Conservation (phyloP, 192 early-diverging fungal species). For the Endogone sp. region DNA sequence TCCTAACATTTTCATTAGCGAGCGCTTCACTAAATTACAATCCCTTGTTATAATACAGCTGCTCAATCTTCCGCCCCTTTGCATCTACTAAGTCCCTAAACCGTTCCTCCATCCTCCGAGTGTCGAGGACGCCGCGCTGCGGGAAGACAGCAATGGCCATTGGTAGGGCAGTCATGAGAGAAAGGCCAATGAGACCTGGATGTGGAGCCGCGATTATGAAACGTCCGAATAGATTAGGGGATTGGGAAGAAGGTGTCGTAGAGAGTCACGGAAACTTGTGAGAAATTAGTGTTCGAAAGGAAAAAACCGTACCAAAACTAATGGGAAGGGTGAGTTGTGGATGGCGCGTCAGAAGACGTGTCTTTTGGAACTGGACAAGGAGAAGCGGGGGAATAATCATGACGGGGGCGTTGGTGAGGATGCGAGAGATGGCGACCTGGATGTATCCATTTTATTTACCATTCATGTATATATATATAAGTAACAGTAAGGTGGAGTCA, state of each 20-base stretch:
- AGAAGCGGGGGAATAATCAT: constrained; percentile 71
- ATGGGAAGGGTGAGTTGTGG: constrained; percentile 54
- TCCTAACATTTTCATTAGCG: no score
- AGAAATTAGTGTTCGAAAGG: neutral
- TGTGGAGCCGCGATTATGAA: neutral
- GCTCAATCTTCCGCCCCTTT: constrained; percentile 56
- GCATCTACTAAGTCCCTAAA: constrained; percentile 56
- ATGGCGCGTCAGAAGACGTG: constrained; percentile 45
- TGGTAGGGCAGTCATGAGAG: constrained; percentile 70
- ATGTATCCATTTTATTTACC: no score
- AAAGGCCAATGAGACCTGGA: constrained; percentile 56
- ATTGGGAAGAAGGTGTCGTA: no score
- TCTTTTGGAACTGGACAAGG: constrained; percentile 61
- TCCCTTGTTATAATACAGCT: constrained; percentile 76
- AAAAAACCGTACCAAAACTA: constrained; percentile 52
- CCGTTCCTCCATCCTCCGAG: constrained; percentile 55
- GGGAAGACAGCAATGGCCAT: constrained; percentile 78
- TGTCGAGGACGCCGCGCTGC: constrained; percentile 58
- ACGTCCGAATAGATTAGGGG: no score
- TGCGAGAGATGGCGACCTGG: constrained; percentile 72
- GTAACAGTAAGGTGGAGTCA: neutral
- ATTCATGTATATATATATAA: no score
- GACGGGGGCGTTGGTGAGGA: constrained; percentile 67
- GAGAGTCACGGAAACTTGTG: no score
- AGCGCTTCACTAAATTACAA: constrained; percentile 39